Conservation (phyloP, 1,284 basidiomycete genomes). For the Cutaneotrichosporon arboriforme region DNA sequence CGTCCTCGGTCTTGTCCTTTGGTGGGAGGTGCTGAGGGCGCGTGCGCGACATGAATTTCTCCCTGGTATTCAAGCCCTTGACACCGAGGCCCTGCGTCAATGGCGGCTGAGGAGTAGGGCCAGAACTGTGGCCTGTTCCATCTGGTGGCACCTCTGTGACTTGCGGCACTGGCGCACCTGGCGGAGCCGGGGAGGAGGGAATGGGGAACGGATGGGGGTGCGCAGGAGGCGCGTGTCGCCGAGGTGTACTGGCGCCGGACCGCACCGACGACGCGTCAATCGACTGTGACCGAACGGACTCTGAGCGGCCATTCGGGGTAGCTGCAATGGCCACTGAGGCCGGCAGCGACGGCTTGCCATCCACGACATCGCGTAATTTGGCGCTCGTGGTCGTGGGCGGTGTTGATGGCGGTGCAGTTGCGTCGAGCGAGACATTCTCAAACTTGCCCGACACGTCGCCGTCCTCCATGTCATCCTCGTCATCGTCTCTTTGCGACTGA, state of each 20-base stretch:
- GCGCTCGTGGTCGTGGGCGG: not conserved
- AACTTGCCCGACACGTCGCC: slow-evolving; percentile 27
- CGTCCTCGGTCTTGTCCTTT: slow-evolving; percentile 72
- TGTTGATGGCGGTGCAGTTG: not conserved
- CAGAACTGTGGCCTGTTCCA: slow-evolving; percentile 17
- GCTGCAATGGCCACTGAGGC: not conserved
- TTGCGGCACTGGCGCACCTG: slow-evolving; percentile 14
- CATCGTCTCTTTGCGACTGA: not conserved
- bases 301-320: slow-evolving; percentile 2
- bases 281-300: not conserved
- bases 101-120: slow-evolving; percentile 12
- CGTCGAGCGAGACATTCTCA: slow-evolving; percentile 34
- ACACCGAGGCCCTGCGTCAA: slow-evolving; percentile 25
- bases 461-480: slow-evolving; percentile 9
- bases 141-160: slow-evolving; percentile 1
- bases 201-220: slow-evolving; percentile 42
- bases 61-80: slow-evolving; percentile 38
- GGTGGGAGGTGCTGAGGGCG: slow-evolving; percentile 78
- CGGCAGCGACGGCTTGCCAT: not conserved
- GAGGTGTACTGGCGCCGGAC: slow-evolving; percentile 19
- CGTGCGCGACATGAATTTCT: slow-evolving; percentile 50
- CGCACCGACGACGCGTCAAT: not conserved
- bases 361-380: not conserved
- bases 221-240: slow-evolving; percentile 37
- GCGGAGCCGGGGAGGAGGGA: slow-evolving; percentile 16